Percentiles rank a stretch among this genome's conserved stretches.
Conservation (phyloP, 768 basidiomycete species). For the Sistotremastrum niveocremeum region DNA sequence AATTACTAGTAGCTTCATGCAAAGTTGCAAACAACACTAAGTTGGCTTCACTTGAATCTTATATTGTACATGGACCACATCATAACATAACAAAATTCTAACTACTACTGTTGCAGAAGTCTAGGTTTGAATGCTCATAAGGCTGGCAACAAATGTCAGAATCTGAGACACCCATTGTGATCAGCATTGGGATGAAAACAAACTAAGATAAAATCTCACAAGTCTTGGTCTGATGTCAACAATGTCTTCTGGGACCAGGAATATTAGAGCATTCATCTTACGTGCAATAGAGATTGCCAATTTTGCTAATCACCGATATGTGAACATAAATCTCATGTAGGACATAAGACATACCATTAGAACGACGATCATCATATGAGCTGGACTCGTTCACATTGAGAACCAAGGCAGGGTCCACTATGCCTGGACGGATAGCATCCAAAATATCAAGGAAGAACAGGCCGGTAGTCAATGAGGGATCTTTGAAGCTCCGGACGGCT, state of each 20-base stretch:
- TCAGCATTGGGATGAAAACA: neutral
- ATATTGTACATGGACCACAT: too few relatives aligned
- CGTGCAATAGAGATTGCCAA: conserved; percentile 96
- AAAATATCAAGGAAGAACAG: conserved; percentile 89
- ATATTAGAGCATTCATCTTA: conserved; percentile 93
- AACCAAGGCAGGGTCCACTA: conserved; percentile 82
- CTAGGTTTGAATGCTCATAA: conserved; percentile 49
- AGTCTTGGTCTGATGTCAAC: conserved; percentile 86
- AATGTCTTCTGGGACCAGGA: conserved; percentile 94
- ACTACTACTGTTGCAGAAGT: neutral
- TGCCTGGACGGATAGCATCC: conserved; percentile 84
- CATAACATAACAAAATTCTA: too few relatives aligned
- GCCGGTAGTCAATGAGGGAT: conserved; percentile 76
- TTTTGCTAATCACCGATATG: conserved; percentile 50
- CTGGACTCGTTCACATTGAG: conserved; percentile 44
- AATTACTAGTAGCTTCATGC: too few relatives aligned
- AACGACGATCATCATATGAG: conserved; percentile 75
- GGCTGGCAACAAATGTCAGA: conserved; percentile 87
- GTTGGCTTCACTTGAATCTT: too few relatives aligned
- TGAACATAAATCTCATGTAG: neutral
- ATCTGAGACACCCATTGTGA: conserved; percentile 35
- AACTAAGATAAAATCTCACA: conserved; percentile 32
- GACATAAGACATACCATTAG: conserved; percentile 60
- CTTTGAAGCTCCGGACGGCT: conserved; percentile 86
- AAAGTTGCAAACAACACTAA: too few relatives aligned